Conservation (phyloP, 148 eudicot genomes). For the Silene conica region DNA sequence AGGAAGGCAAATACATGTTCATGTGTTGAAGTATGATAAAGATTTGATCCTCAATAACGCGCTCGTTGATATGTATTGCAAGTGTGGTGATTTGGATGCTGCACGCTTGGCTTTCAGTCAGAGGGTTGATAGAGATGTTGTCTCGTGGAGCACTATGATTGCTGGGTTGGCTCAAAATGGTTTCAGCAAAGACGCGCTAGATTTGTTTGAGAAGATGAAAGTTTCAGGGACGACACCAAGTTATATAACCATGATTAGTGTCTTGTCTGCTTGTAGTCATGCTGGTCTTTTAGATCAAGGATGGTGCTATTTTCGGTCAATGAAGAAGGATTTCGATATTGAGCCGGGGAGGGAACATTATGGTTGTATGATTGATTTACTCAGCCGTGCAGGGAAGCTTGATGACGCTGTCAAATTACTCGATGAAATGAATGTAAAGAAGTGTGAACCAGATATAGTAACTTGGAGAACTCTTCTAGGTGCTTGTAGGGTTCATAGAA, state of each 20-base stretch:
- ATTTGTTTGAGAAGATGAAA: slow-evolving; percentile 40
- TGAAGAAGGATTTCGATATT: slow-evolving; percentile 40
- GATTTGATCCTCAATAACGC: slow-evolving; percentile 50
- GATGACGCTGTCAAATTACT: slow-evolving; percentile 38
- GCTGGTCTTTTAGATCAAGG: slow-evolving; percentile 44
- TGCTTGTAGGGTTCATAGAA: slow-evolving; percentile 38
- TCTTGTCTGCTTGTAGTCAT: slow-evolving; percentile 50
- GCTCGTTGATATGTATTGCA: slow-evolving; percentile 48
- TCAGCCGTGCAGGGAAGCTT: slow-evolving; percentile 45
- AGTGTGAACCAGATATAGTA: slow-evolving; percentile 36
- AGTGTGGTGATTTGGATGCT: slow-evolving; percentile 43
- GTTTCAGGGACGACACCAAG: slow-evolving; percentile 27
- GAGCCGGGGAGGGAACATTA: slow-evolving; percentile 41
- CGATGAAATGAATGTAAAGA: slow-evolving; percentile 33
- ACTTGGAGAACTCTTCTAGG: slow-evolving; percentile 46
- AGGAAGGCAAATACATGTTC: slow-evolving; percentile 50
- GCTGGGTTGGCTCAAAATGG: slow-evolving; percentile 49
- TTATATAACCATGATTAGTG: slow-evolving; percentile 40
- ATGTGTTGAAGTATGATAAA: slow-evolving; percentile 37
- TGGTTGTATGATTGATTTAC: slow-evolving; percentile 53
- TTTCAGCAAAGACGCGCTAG: slow-evolving; percentile 37
- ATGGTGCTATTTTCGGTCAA: slow-evolving; percentile 34
- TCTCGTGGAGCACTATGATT: slow-evolving; percentile 53
- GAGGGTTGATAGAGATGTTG: slow-evolving; percentile 37
- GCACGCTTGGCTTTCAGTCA: slow-evolving; percentile 29